phyloP scores from a whole-genome alignment of 2,329 filamentous ascomycete genomes.

The Alternaria longipes region DNA sequence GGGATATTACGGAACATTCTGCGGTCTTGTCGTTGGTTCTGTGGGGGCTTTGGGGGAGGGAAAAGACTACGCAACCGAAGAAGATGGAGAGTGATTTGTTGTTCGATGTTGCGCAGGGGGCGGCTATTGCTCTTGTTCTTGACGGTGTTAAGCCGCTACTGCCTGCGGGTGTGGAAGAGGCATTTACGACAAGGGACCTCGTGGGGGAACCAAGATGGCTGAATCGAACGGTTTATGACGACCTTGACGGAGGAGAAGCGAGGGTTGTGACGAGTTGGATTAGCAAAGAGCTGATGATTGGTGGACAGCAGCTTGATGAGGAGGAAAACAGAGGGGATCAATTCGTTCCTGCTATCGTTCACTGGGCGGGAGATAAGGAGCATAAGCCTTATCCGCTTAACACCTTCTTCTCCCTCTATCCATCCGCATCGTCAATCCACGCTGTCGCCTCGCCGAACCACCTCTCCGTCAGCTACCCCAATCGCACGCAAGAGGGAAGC shows the following conservation, averaged over 20 bases:
- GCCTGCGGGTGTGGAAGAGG: background rate
- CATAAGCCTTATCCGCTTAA: conserved; percentile 40
- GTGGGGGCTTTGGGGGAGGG: conserved; percentile 56
- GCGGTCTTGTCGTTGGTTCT: conserved; percentile 55
- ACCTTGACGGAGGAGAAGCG: conserved; percentile 40
- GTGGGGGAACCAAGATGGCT: background rate
- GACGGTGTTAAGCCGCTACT: background rate
- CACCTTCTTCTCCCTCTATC: conserved; percentile 37
- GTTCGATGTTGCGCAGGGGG: conserved; percentile 55
- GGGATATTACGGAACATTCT: conserved; percentile 54
- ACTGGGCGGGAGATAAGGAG: conserved; percentile 56
- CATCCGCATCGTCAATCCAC: conserved; percentile 55
- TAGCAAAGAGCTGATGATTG: conserved; percentile 56
- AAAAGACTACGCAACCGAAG: conserved; percentile 50
- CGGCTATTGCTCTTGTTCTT: conserved; percentile 49
- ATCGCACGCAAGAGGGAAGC: conserved; percentile 28
- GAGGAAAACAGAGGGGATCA: conserved; percentile 32
- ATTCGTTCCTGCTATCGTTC: conserved; percentile 57
- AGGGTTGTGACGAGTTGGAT: conserved; percentile 55
- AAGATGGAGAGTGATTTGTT: conserved; percentile 54
- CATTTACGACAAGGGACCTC: background rate
- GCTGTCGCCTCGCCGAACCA: conserved; percentile 49
- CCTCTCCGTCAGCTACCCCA: conserved; percentile 30
- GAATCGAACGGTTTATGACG: conserved; percentile 33
- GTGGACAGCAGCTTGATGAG: conserved; percentile 28